Percentiles rank a stretch among this genome's conserved stretches.
Conservation (phyloP, 352 stramenopile species). For the Peronospora farinosa region DNA sequence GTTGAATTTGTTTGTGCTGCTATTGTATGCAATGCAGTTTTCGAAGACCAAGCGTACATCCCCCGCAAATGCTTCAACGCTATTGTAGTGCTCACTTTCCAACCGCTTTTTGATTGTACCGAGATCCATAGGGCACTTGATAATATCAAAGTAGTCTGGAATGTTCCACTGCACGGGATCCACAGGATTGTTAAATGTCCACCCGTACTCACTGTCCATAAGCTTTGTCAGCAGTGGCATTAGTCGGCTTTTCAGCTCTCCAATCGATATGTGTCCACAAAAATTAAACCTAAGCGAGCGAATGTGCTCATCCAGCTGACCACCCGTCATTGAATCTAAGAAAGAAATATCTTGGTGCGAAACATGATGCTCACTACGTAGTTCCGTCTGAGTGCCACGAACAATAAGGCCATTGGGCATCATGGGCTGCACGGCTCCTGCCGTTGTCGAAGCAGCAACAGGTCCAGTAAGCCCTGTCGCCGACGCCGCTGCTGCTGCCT, state of each 20-base stretch:
- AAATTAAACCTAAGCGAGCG: constrained; percentile 87
- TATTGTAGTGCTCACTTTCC: constrained; percentile 92
- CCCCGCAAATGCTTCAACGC: constrained; percentile 77
- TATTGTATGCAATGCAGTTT: constrained; percentile 88
- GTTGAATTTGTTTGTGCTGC: constrained; percentile 86
- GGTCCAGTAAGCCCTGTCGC: constrained; percentile 18
- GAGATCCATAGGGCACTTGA: constrained; percentile 98
- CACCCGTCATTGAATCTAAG: constrained; percentile 81
- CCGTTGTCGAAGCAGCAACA: constrained; percentile 5
- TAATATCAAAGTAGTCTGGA: constrained; percentile 87
- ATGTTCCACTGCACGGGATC: constrained; percentile 92
- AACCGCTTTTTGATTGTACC: constrained; percentile 96
- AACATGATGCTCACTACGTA: constrained; percentile 50
- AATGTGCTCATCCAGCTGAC: constrained; percentile 85
- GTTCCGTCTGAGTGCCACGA: constrained; percentile 52
- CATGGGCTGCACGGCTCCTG: constrained; percentile 14
- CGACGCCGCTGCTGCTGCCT: constrained; percentile 42
- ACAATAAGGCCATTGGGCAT: constrained; percentile 67
- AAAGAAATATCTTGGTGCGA: constrained; percentile 85
- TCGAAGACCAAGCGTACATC: constrained; percentile 88
- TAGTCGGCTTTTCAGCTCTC: constrained; percentile 76
- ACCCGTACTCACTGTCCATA: constrained; percentile 86
- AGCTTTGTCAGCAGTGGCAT: constrained; percentile 81
- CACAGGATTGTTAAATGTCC: constrained; percentile 92
- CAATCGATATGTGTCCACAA: constrained; percentile 75